Evolutionary conservation across 2,329 filamentous ascomycete species (phyloP), one percentile per base, ranked within the genome.

Genomic region (Fusarium robinianum): DNA sequence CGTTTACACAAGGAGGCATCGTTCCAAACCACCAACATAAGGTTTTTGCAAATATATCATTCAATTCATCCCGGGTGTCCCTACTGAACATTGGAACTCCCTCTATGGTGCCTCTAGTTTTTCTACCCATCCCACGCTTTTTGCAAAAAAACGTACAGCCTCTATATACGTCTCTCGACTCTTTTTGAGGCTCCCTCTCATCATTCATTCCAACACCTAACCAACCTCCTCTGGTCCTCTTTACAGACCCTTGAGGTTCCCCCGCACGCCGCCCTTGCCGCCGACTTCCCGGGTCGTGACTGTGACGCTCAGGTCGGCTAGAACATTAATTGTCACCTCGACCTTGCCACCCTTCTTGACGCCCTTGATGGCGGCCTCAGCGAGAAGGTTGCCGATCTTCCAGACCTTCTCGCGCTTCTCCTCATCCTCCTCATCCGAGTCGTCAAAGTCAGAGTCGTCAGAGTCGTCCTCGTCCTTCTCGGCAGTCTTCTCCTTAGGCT

Each of bases 321-420:
- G 81, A 55, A 97, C 86, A 68, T 92, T 95, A 63, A 97, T 81
- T 67, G 90, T 95, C 41, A 97, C 84, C 77, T 99, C 94, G 56
- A 99, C 83, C 77, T 96, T 96, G 63, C 82, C 81, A 46, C 83
- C 87, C 74, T 92, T 90, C 83, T 92, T 92, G 59, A 95, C 81
- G 47, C 79, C 88, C 69, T 81, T 87, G 67, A 99, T 73, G 21
- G 86, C 87, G 8, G 89, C 86, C 76, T 99, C 94, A 49, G 90
- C 91, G 48, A 99, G 81, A 19, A 85, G 77, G 53, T 78, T 83
- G 59, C 88, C 88, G 33, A 90, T 80, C 79, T 95, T 96, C 90
- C 90, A 96, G 47, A 94, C 77, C 79, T 94, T 90, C 73, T 95
- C 88, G 54, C 91, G 80, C 63, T 84, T 79, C 74, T 96, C 91